phyloP scores from a whole-genome alignment of 2,329 filamentous ascomycete genomes.

The Fusarium decemcellulare region DNA sequence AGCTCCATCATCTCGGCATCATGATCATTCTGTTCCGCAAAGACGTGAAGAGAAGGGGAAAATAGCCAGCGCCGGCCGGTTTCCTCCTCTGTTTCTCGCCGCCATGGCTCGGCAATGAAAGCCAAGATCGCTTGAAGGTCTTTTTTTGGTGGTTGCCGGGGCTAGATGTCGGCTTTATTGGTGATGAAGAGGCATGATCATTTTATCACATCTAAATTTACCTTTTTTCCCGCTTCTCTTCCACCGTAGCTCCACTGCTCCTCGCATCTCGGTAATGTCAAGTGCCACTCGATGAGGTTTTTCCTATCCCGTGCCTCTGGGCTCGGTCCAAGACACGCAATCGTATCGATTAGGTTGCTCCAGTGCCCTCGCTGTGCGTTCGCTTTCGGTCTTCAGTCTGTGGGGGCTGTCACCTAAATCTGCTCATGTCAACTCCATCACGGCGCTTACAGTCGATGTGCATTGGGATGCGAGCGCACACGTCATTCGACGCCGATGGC shows the following conservation, averaged over 20 bases:
- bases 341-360: constrained; percentile 15
- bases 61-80: constrained; percentile 12
- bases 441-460: constrained; percentile 41
- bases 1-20: constrained; percentile 10
- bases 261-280: constrained; percentile 25
- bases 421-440: constrained; percentile 30
- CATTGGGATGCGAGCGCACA: constrained; percentile 31
- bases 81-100: constrained; percentile 22
- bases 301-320: constrained; percentile 36
- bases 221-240: constrained; percentile 10
- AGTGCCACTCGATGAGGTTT: constrained; percentile 20
- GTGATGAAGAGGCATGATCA: constrained; percentile 28
- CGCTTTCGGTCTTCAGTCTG: constrained; percentile 28
- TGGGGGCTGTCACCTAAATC: constrained; percentile 36
- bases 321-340: constrained; percentile 12
- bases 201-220: constrained; percentile 14
- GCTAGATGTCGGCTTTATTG: constrained; percentile 38
- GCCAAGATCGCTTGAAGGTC: constrained; percentile 41
- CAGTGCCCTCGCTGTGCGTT: constrained; percentile 2
- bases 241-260: constrained; percentile 39
- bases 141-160: constrained; percentile 21
- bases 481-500: constrained; percentile 45
- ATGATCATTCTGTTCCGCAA: not conserved
- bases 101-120: constrained; percentile 14
- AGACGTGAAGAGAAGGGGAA: not conserved